Base-by-base conservation (phyloP, 169 alveolate genomes). In the Cryptosporidium ryanae region DNA sequence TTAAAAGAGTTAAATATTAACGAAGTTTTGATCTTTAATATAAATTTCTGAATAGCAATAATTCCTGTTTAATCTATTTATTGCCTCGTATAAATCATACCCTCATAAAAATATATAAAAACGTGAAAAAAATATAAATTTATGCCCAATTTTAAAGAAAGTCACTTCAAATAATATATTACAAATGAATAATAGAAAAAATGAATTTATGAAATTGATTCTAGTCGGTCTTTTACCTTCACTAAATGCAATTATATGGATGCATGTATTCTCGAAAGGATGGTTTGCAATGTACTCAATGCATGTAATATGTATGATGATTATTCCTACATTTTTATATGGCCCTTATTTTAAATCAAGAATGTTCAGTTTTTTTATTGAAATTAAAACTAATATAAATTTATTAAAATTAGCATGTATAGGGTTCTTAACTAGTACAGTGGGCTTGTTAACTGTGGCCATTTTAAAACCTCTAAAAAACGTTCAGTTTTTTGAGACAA, bases 271-370 rank as follows among this genome's bases (percentile, higher is more conserved):
- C 59, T 76, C 87, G 1, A 59, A 76, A 57, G 70, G 87, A 2
- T 76, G 71, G 87, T 1, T 61, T 13, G 87, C 87, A 0, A 76
- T 76, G 87, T 76, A 76, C 38, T 27, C 63, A 8, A 76, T 76
- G 87, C 87, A 76, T 46, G 25, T 31, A 27, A 76, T 76, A 23
- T 76, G 87, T 27, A 76, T 76, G 87, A 1, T 76, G 12, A 12
- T 76, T 2, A 6, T 76, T 18, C 87, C 87, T 23, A 43, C 32
- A 10, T n/a, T 61, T 38, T 31, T 15, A 17, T 55, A 55, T 21
- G 87, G 71, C 1, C 10, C 54, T 38, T 2, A 17, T 15, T 44
- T 21, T 65, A 18, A 18, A 65, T 18, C 44, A 25, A 44, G 29
- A 18, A 23, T 65, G 17, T 32, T 12, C 4, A 25, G 0, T 7